Evolutionary conservation across 495 filamentous ascomycete genomes (phyloP).

Genomic region (Aspergillus coremiiformis): DNA sequence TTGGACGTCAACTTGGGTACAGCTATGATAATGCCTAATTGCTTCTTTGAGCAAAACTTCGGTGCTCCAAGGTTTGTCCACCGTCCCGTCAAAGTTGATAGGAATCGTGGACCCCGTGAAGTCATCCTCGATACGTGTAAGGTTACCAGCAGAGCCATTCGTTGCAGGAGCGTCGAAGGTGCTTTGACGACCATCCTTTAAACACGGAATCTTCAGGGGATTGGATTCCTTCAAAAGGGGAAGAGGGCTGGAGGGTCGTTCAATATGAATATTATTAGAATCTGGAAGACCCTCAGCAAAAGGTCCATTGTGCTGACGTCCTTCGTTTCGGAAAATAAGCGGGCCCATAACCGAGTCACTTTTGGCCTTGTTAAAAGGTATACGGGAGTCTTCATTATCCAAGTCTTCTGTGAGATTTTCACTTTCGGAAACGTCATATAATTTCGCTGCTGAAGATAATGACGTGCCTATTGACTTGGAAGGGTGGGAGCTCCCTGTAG

Average conservation of each 20-base stretch:
- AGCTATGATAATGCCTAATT: slow-evolving; percentile 38
- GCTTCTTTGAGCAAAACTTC: slow-evolving; percentile 39
- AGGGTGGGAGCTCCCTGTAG: slow-evolving; percentile 52
- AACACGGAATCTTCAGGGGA: slow-evolving; percentile 16
- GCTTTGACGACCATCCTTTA: slow-evolving; percentile 6
- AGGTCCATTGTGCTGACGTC: slow-evolving; percentile 14
- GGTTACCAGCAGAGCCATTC: slow-evolving; percentile 1
- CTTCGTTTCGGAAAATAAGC: slow-evolving; percentile 13
- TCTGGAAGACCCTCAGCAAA: slow-evolving; percentile 21
- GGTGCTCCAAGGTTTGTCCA: slow-evolving; percentile 43
- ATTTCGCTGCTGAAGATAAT: slow-evolving; percentile 27
- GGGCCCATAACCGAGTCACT: slow-evolving; percentile 22
- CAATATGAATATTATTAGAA: slow-evolving; percentile 25
- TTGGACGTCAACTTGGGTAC: slow-evolving; percentile 37
- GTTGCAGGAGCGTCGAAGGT: background rate
- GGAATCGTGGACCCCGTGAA: slow-evolving; percentile 26
- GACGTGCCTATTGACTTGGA: slow-evolving; percentile 39
- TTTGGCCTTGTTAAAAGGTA: slow-evolving; percentile 5
- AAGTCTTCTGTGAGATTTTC: slow-evolving; percentile 2
- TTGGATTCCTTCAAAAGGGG: slow-evolving; percentile 32
- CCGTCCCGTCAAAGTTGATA: slow-evolving; percentile 23
- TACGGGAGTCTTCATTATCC: slow-evolving; percentile 10
- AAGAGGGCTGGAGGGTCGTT: slow-evolving; percentile 38
- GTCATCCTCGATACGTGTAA: slow-evolving; percentile 15
- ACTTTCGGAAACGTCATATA: slow-evolving; percentile 12